Percentiles rank a stretch among this genome's conserved stretches.
Evolutionary conservation across 345 rosid genomes (phyloP).

Genomic region (Salix exigua): DNA sequence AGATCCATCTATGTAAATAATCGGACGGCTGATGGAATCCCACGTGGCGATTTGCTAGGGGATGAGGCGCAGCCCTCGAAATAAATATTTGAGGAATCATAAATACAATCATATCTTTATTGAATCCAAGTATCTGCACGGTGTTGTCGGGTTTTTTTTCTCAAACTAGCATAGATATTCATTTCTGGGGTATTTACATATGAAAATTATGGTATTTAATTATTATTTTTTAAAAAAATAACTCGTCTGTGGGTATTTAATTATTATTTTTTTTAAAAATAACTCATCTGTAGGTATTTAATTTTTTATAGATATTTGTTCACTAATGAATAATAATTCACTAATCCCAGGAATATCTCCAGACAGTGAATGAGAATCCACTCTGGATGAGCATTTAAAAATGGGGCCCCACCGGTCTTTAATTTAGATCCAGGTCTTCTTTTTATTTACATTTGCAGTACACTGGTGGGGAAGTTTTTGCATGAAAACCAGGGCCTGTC

Average conservation of each 20-base stretch:
- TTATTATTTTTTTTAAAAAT: too few species aligned
- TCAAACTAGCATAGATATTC: neutral
- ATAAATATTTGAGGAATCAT: conserved; percentile 9
- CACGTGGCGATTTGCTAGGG: conserved; percentile 10
- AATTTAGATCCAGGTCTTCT: conserved; percentile 1
- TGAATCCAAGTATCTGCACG: conserved; percentile 12
- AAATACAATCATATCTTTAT: conserved; percentile 9
- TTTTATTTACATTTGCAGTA: neutral
- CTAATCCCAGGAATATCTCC: neutral
- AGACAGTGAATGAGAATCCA: neutral
- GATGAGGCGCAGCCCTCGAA: conserved; percentile 8
- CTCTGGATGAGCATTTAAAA: conserved; percentile 2
- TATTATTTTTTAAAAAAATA: too few species aligned
- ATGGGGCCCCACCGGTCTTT: conserved; percentile 9
- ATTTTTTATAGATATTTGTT: too few species aligned
- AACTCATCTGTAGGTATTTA: too few species aligned
- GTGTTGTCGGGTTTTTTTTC: neutral
- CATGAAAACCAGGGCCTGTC: conserved; percentile 3
- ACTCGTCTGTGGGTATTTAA: too few species aligned
- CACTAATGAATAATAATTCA: neutral
- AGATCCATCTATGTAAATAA: neutral
- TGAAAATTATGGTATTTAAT: too few species aligned
- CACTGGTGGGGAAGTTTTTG: neutral
- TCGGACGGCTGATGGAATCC: neutral
- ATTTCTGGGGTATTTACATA: too few species aligned